Conservation (phyloP, 2,329 filamentous ascomycete species). For the Monosporascus sp. region DNA sequence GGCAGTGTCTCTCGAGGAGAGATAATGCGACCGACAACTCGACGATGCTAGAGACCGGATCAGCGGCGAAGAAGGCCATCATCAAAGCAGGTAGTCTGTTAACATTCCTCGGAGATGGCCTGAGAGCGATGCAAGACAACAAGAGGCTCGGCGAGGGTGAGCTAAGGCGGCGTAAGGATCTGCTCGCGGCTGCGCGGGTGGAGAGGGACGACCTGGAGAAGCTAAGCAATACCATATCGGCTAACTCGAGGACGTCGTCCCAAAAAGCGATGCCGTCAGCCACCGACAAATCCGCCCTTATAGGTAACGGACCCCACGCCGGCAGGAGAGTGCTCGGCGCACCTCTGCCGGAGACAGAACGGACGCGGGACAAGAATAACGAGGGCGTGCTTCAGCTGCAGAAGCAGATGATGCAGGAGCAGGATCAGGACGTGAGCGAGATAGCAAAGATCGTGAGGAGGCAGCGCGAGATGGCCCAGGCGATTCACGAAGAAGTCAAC, state of each 20-base stretch:
- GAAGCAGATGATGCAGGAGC: slow-evolving; percentile 65
- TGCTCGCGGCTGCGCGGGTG: slow-evolving; percentile 63
- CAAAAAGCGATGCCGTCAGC: slow-evolving; percentile 43
- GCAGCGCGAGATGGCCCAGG: slow-evolving; percentile 72
- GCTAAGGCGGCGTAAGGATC: slow-evolving; percentile 63
- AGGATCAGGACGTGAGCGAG: slow-evolving; percentile 67
- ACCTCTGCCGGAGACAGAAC: slow-evolving; percentile 67
- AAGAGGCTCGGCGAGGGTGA: slow-evolving; percentile 66
- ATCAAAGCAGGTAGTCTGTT: slow-evolving; percentile 63
- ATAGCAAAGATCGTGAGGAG: slow-evolving; percentile 63
- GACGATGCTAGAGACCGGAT: slow-evolving; percentile 54
- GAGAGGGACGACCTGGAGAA: slow-evolving; percentile 73
- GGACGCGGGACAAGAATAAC: slow-evolving; percentile 73
- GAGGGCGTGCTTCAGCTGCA: slow-evolving; percentile 68
- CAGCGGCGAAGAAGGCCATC: slow-evolving; percentile 69
- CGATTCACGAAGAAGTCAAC: slow-evolving; percentile 69
- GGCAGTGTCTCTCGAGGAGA: slow-evolving; percentile 59
- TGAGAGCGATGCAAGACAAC: slow-evolving; percentile 50
- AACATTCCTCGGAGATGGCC: slow-evolving; percentile 58
- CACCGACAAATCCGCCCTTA: slow-evolving; percentile 44
- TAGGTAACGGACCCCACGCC: slow-evolving; percentile 33
- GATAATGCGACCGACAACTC: slow-evolving; percentile 52
- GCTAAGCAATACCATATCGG: slow-evolving; percentile 51
- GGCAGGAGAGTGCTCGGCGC: slow-evolving; percentile 66
- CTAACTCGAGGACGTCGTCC: slow-evolving; percentile 35